Base-by-base conservation (phyloP, 768 basidiomycete species). In the Pleurotus platypus region DNA sequence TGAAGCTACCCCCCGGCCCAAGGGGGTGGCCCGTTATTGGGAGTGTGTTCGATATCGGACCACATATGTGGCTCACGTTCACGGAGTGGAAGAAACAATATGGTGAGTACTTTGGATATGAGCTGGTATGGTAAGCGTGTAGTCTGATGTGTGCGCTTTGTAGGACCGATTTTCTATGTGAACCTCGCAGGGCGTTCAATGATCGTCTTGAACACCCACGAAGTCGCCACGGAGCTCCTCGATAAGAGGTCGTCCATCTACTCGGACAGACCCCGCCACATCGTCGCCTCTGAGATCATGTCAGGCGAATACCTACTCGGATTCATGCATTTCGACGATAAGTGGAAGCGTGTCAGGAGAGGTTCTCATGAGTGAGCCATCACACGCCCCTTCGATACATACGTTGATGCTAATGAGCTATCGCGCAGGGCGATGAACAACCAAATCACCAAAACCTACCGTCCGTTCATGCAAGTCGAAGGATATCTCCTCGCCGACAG, bases 171-270 rank as follows among this genome's bases (percentile, higher is more conserved):
- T 18, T 56, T 68, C 1, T 72, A 71, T 48, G 56, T 61, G 0
- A 67, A 72, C 47, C 56, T 77, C 18, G 62, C 74, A 5, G 75
- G 75, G 12, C 72, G 76, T 46, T 69, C 71, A 47, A 69, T 76
- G 18, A 22, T 77, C 15, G 20, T 76, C 22, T 49, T 76, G 15
- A 75, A 74, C 62, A 67, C 62, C 20, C 59, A 62, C 37, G 67
- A 64, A 55, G 64, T 66, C 12, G 71, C 69, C 1, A 57, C 51
- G 6, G 76, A 77, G 30, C 63, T 77, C 13, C 60, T 75, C 18
- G 72, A 75, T 40, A 66, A 67, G 26, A 68, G 71, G 15, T 58
- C 64, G 5, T 49, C 43, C 1, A 69, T 64, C 43, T 70, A 72
- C 58, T 65, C 64, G 0, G 68, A 69, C 38, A 61, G 69, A 15